Base-by-base conservation (phyloP, 306 rosid species). In the Acmispon strigosus region DNA sequence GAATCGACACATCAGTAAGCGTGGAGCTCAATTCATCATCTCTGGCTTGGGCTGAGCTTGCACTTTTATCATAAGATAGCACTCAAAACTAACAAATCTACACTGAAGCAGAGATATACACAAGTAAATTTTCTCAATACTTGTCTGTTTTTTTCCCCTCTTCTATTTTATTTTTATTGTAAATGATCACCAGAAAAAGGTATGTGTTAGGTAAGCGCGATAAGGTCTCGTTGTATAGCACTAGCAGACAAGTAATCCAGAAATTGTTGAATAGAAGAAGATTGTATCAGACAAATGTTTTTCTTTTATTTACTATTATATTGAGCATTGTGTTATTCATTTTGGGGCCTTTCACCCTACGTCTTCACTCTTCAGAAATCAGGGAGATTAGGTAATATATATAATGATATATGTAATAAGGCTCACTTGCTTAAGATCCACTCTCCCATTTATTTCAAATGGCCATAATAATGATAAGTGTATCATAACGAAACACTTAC, bases 1-100 rank as follows among this genome's bases (percentile, higher is more conserved):
- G 76, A 82, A 95, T 95, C 4, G 97, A 95, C 87, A 89, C 95
- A n/a, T 83, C 97, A 7, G 72, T 82, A 43, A 85, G 89, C 3
- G 32, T 84, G 34, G 99, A 91, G 68, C 80, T 91, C 64, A 95
- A 82, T 83, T 73, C 97, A 1, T 89, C 99, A 66, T 89, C 96
- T 71, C 62, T 95, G 81, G 99, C 99, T 20, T 95, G 99, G 99
- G 99, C 97, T 36, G 97, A 95, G 63, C 96, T 91, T 79, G 97
- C 91, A 29, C 97, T 95, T 72, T 82, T 81, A 70, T 85, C 99
- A 13, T 87, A 71, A 80, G 49, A 36, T 47, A 77, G 76, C 70
- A 81, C 80, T 78, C 58, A 49, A 68, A 85, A 76, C 83, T 86
- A 87, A 84, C 90, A 83, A 74, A 86, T 90, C 74, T 80, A 78